Percentiles rank a stretch among this genome's conserved stretches.
These are phyloP conservation scores for Colletotrichum sp. DNA, from an alignment of 2,329 filamentous ascomycete genomes.

Conservation along the genomic window DNA sequence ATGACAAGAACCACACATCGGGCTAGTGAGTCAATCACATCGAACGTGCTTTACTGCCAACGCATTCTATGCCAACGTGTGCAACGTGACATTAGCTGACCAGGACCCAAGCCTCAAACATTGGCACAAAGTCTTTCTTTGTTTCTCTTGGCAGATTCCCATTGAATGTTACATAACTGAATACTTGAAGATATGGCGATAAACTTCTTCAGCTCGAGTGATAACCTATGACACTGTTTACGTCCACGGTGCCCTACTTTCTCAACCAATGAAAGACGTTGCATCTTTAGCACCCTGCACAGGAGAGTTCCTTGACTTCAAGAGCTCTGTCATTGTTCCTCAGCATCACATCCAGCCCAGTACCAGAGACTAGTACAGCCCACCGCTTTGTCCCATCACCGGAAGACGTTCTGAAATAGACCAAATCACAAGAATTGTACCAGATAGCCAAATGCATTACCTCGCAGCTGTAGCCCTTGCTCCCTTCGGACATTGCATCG, in stretches of 20 bases:
- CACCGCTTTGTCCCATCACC: too few species aligned
- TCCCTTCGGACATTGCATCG: background rate
- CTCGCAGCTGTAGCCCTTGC: background rate
- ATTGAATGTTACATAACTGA: background rate
- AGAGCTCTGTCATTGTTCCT: too few species aligned
- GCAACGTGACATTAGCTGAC: background rate
- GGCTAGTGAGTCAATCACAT: background rate
- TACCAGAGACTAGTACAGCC: too few species aligned
- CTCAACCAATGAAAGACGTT: background rate
- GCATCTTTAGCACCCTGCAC: background rate
- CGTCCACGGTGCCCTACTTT: background rate
- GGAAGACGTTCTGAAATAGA: background rate
- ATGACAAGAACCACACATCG: background rate
- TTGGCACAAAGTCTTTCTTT: background rate
- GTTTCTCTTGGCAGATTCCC: background rate
- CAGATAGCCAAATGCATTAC: background rate
- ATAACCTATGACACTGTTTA: fast-evolving
- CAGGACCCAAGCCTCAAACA: background rate
- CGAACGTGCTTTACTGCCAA: background rate
- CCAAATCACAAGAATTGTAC: background rate
- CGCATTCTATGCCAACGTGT: background rate
- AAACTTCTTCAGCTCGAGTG: background rate
- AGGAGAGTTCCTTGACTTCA: too few species aligned
- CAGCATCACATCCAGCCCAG: too few species aligned
- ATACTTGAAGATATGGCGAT: background rate